A percentile compares a stretch with the other conserved stretches of the same genome.
Conservation (phyloP, 176 grass and related monocot species). For the Dendrocalamus sinicus region DNA sequence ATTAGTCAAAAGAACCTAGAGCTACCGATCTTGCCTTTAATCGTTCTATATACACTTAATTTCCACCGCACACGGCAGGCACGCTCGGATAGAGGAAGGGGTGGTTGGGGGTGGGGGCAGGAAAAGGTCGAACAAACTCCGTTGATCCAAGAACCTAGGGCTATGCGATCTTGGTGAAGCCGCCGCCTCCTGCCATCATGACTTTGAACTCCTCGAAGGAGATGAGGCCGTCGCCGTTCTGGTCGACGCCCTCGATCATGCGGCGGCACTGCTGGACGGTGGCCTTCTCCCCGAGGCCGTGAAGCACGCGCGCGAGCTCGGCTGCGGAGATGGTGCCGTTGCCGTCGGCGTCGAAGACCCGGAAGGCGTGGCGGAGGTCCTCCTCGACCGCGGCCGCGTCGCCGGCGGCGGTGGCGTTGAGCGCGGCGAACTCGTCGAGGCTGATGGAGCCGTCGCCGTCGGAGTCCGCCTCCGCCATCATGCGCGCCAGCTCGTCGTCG, state of each 20-base stretch:
- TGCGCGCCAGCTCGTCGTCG: slow-evolving; percentile 76
- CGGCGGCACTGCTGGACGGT: slow-evolving; percentile 76
- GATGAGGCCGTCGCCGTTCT: slow-evolving; percentile 80
- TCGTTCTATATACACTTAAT: slow-evolving; percentile 50
- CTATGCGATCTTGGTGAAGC: slow-evolving; percentile 45
- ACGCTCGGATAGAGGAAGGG: neutral
- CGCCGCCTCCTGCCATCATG: slow-evolving; percentile 76
- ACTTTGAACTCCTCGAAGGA: slow-evolving; percentile 94
- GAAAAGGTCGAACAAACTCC: neutral
- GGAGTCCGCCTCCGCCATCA: slow-evolving; percentile 87
- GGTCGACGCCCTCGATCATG: slow-evolving; percentile 93
- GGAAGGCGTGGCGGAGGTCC: slow-evolving; percentile 85
- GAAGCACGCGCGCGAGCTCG: slow-evolving; percentile 78
- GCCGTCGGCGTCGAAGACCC: slow-evolving; percentile 81
- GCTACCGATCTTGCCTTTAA: slow-evolving; percentile 1
- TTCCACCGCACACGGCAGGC: slow-evolving; percentile 12
- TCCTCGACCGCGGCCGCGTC: slow-evolving; percentile 59
- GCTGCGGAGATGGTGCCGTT: slow-evolving; percentile 83
- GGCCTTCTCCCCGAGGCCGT: slow-evolving; percentile 73
- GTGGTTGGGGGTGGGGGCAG: too few species aligned
- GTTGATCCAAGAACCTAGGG: neutral
- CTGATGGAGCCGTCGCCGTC: slow-evolving; percentile 96
- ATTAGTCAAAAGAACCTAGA: slow-evolving; percentile 40
- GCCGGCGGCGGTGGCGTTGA: slow-evolving; percentile 52
- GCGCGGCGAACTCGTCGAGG: slow-evolving; percentile 73